phyloP scores from a whole-genome alignment of 495 filamentous ascomycete species.

The Rostrohypoxylon terebratum region DNA sequence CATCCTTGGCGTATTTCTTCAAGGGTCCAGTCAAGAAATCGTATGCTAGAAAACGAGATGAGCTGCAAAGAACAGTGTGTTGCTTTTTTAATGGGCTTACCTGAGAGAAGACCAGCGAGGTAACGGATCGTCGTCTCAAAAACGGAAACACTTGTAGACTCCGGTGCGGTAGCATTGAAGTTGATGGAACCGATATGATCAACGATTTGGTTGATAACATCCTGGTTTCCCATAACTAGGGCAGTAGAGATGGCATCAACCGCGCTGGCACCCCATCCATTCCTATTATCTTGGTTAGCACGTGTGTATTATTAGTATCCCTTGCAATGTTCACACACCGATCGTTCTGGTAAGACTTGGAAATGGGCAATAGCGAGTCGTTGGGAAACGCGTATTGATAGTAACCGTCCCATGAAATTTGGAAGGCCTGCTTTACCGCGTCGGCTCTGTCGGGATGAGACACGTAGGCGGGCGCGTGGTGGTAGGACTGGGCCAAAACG shows the following conservation, averaged over 20 bases:
- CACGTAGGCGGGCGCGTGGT: constrained; percentile 48
- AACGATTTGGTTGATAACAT: constrained; percentile 76
- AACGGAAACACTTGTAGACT: constrained; percentile 70
- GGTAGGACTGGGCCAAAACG: constrained; percentile 40
- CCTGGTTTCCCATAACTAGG: constrained; percentile 76
- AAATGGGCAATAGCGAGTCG: constrained; percentile 78
- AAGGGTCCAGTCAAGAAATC: constrained; percentile 82
- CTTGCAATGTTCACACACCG: constrained; percentile 61
- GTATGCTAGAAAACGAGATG: constrained; percentile 64
- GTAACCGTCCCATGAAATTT: constrained; percentile 85
- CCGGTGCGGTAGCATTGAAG: constrained; percentile 67
- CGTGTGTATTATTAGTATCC: constrained; percentile 12
- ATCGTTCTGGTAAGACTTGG: constrained; percentile 73
- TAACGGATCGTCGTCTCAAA: constrained; percentile 96
- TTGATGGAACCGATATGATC: constrained; percentile 75
- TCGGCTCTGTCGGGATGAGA: constrained; percentile 59
- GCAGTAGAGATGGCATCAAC: constrained; percentile 87
- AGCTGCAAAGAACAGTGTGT: neutral
- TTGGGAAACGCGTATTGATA: constrained; percentile 81
- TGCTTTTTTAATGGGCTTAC: constrained; percentile 44
- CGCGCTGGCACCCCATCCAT: constrained; percentile 88
- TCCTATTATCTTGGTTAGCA: constrained; percentile 60
- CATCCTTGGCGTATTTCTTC: constrained; percentile 60
- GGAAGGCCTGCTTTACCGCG: constrained; percentile 80
- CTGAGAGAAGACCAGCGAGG: constrained; percentile 79